Evolutionary conservation across 768 basidiomycete genomes (phyloP).

Genomic region (Rhizopogon roseolus): DNA sequence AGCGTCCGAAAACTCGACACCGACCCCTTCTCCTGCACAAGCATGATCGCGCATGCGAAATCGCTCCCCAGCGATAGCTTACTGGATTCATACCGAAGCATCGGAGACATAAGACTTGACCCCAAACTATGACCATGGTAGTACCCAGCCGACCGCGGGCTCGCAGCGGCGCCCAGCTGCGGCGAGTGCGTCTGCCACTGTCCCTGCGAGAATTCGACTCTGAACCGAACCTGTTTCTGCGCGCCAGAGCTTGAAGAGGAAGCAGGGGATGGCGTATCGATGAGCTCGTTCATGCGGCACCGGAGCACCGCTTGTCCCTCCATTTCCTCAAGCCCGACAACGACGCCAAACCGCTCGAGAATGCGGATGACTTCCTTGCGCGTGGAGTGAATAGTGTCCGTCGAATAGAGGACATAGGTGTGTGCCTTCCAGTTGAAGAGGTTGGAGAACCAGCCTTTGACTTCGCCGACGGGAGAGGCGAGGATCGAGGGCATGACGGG

Average conservation of each 20-base stretch:
- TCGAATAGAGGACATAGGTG: conserved; percentile 50
- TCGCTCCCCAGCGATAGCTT: conserved; percentile 21
- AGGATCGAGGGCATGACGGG: conserved; percentile 35
- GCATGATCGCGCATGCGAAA: conserved; percentile 62
- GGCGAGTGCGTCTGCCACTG: conserved; percentile 16
- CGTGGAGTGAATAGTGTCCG: conserved; percentile 52
- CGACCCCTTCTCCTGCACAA: conserved; percentile 90
- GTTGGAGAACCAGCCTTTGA: conserved; percentile 93
- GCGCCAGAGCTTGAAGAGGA: conserved; percentile 23
- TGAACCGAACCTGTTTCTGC: conserved; percentile 78
- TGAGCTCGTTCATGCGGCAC: conserved; percentile 47
- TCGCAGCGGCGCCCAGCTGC: conserved; percentile 16
- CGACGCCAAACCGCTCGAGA: conserved; percentile 60
- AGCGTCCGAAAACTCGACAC: conserved; percentile 79
- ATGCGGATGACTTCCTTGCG: conserved; percentile 60
- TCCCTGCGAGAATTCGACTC: conserved; percentile 63
- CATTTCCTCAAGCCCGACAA: conserved; percentile 53
- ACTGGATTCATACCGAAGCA: conserved; percentile 19
- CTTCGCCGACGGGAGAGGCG: conserved; percentile 76
- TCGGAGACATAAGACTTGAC: conserved; percentile 13
- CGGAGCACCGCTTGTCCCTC: conserved; percentile 39
- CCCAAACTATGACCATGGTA: conserved; percentile 15
- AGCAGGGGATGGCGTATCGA: conserved; percentile 30
- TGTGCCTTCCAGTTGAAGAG: conserved; percentile 88
- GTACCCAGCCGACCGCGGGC: conserved; percentile 20